A percentile compares a stretch with the other conserved stretches of the same genome.
Evolutionary conservation across 1,139 yeast species (phyloP).

Genomic region (Pichia sp.): DNA sequence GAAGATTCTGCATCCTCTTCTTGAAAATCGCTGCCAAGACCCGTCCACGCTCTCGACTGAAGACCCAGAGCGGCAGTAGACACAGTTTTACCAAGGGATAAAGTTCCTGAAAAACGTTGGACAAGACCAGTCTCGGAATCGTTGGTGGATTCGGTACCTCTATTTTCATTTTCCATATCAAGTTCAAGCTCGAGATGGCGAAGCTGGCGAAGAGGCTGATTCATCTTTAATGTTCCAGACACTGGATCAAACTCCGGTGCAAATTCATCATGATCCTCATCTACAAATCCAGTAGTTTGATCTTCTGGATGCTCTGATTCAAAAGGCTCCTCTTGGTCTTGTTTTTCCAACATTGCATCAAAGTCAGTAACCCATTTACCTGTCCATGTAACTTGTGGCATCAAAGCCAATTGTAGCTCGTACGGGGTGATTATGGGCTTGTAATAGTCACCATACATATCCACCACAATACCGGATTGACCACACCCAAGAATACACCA

Average conservation of each 20-base stretch:
- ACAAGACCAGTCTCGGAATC: slow-evolving; percentile 35
- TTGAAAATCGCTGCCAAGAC: slow-evolving; percentile 77
- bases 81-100: slow-evolving; percentile 67
- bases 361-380: slow-evolving; percentile 92
- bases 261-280: slow-evolving; percentile 46
- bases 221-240: slow-evolving; percentile 66
- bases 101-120: slow-evolving; percentile 49
- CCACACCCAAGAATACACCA: slow-evolving; percentile 97
- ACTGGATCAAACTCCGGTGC: slow-evolving; percentile 88
- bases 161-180: slow-evolving; percentile 10
- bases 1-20: too few species aligned
- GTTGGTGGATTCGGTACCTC: slow-evolving; percentile 14
- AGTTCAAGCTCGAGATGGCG: slow-evolving; percentile 53
- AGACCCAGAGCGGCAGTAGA: slow-evolving; percentile 82
- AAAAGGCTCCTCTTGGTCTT: slow-evolving; percentile 25
- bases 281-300: slow-evolving; percentile 20
- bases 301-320: slow-evolving; percentile 26
- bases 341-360: slow-evolving; percentile 37
- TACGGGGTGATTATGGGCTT: slow-evolving; percentile 93
- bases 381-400: slow-evolving; percentile 74
- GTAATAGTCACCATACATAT: slow-evolving; percentile 69
- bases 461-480: slow-evolving; percentile 84
- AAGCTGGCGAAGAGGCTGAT: slow-evolving; percentile 67
- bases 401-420: slow-evolving; percentile 75
- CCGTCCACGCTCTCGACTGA: slow-evolving; percentile 78